Conservation (phyloP, 2,329 filamentous ascomycete genomes). For the Sclerotinia borealis region DNA sequence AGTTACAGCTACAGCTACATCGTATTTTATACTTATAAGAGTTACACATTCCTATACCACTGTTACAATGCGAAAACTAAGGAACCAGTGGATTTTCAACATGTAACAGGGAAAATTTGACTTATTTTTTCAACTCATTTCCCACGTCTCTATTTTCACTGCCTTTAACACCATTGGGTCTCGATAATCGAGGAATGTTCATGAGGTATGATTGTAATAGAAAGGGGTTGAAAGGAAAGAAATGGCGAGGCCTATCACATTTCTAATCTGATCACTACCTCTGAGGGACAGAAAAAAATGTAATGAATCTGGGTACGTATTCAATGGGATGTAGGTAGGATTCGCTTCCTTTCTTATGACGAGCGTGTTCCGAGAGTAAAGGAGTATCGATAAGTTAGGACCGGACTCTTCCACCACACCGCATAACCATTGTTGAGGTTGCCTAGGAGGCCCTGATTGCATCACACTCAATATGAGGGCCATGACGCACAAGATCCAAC, state of each 20-base stretch:
- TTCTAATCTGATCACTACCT: neutral
- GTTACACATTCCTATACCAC: slow-evolving; percentile 4
- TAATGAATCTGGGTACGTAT: too few species aligned
- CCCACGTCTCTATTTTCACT: neutral
- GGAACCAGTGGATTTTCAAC: neutral
- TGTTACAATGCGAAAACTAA: slow-evolving; percentile 1
- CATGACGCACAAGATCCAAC: neutral
- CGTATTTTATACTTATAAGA: neutral
- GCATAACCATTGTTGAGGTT: neutral
- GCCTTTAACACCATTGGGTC: neutral
- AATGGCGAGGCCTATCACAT: neutral
- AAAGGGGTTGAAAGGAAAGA: neutral
- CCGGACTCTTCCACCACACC: neutral
- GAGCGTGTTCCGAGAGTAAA: neutral
- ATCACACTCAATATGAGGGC: neutral
- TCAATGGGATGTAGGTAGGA: neutral
- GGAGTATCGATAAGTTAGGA: neutral
- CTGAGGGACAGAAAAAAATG: too few species aligned
- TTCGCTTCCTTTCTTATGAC: neutral
- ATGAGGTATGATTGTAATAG: neutral
- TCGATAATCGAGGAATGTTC: neutral
- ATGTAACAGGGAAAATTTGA: neutral
- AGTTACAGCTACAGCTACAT: neutral
- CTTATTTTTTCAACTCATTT: neutral
- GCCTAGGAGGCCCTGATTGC: neutral